Conservation (phyloP, 768 basidiomycete species). For the Suillus hirtellus region DNA sequence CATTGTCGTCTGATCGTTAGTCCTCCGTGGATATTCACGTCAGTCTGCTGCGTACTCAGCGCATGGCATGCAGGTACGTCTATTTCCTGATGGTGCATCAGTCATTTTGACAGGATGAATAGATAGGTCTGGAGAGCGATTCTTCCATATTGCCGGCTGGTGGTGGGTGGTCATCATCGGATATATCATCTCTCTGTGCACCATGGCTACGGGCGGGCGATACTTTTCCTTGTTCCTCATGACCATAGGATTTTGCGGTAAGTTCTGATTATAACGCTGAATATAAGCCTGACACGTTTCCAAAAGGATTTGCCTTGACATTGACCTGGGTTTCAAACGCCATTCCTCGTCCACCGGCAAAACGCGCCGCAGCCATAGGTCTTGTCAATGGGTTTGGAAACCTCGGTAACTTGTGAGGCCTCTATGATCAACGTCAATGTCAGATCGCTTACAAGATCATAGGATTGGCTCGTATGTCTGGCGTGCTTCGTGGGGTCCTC, state of each 20-base stretch:
- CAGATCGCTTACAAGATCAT: background rate
- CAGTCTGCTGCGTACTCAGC: conserved; percentile 48
- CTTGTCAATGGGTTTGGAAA: conserved; percentile 64
- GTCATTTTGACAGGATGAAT: background rate
- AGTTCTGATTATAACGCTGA: conserved; percentile 5
- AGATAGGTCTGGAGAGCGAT: conserved; percentile 66
- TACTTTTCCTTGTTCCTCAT: conserved; percentile 67
- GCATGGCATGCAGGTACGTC: conserved; percentile 55
- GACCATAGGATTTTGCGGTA: conserved; percentile 51
- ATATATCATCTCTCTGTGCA: conserved; percentile 58
- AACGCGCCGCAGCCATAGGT: conserved; percentile 54
- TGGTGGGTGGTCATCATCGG: conserved; percentile 66
- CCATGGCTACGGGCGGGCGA: conserved; percentile 49
- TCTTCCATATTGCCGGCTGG: conserved; percentile 56
- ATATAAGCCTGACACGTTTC: background rate
- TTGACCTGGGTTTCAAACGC: conserved; percentile 65
- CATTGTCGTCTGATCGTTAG: conserved; percentile 28
- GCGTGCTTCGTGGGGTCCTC: conserved; percentile 60
- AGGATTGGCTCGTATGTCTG: conserved; percentile 65
- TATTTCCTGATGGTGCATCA: conserved; percentile 9
- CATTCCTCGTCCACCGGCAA: conserved; percentile 58
- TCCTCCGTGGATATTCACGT: conserved; percentile 63
- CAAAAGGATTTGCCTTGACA: conserved; percentile 42
- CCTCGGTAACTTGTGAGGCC: conserved; percentile 54
- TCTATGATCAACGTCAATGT: background rate